Evolutionary conservation across 768 basidiomycete species (phyloP), one percentile per base, ranked within the genome.

Genomic region (Pleurotus eryngii): DNA sequence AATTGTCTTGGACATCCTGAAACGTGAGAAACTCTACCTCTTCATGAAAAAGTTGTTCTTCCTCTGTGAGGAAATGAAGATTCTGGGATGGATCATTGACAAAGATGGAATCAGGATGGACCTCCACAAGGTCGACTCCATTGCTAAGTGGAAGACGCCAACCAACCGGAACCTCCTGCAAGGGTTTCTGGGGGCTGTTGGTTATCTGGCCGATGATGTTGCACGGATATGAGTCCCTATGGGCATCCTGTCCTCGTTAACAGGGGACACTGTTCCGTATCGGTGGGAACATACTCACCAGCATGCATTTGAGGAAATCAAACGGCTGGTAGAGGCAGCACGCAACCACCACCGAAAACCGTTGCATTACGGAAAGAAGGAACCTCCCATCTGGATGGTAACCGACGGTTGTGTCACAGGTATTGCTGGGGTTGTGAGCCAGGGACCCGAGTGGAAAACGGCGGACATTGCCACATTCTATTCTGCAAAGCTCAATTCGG

Each of bases 51-150:
- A 77, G 58, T 51, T 65, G 6, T 39, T 51, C 27, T 60, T 66
- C 35, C 53, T 66, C 0, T 46, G 27, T 2, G 6, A 43, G 6
- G 59, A 59, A 46, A 15, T 67, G 47, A 59, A 62, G 17, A 40
- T 67, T 18, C 56, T 67, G 0, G 63, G 66, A 20, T 39, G 38
- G 8, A 60, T 75, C 5, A 58, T 76, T 1, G 60, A 61, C 1
- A 22, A 58, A 0, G 55, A 59, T 0, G 60, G 65, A 0, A 57
- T 75, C 15, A 3, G 35, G 0, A 77, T 77, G 72, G 70, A 75
- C 38, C 65, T 66, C 0, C 22, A 50, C 0, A 78, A 77, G 57
- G 61, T 77, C 0, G 68, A 74, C 35, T 27, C 59, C 0, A 65
- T 75, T 0, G 4, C 63, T 1, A 65, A 65, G 17, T 68, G 66